Percentiles rank a stretch among this genome's conserved stretches.
Evolutionary conservation across 768 basidiomycete genomes (phyloP).

Genomic region (Chlorophyllum brunneum): DNA sequence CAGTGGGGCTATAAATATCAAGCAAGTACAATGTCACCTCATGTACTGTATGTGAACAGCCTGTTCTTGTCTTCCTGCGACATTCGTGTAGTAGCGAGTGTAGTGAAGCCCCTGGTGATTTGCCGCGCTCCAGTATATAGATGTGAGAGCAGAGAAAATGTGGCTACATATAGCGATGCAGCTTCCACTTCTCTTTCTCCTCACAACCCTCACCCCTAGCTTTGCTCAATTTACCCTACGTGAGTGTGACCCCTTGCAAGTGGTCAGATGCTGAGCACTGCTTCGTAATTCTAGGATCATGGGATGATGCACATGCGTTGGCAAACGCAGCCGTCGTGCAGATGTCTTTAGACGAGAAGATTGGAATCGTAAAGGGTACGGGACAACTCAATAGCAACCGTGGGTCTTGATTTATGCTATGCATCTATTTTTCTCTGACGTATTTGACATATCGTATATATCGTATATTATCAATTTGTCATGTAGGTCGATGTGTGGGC

Average conservation of each 20-base stretch:
- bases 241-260: background rate
- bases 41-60: too few relatives aligned
- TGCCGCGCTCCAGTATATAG: too few relatives aligned
- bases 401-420: too few relatives aligned
- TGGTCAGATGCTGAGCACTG: background rate
- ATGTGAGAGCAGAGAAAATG: background rate
- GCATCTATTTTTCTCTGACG: too few relatives aligned
- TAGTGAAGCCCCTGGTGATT: too few relatives aligned
- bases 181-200: background rate
- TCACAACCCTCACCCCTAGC: background rate
- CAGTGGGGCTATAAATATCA: too few relatives aligned
- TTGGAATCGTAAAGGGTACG: constrained; percentile 42
- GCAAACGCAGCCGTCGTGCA: constrained; percentile 31
- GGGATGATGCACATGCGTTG: constrained; percentile 39
- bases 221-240: constrained; percentile 7
- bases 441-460: too few relatives aligned
- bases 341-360: constrained; percentile 43
- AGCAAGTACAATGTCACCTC: too few relatives aligned
- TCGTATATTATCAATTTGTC: too few relatives aligned
- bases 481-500: constrained; percentile 42
- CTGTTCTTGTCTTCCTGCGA: too few relatives aligned
- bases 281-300: constrained; percentile 31
- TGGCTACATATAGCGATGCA: background rate
- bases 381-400: constrained; percentile 38
- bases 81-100: too few relatives aligned